Evolutionary conservation across 768 basidiomycete genomes (phyloP).

Genomic region (Hygrocybe coccinea): DNA sequence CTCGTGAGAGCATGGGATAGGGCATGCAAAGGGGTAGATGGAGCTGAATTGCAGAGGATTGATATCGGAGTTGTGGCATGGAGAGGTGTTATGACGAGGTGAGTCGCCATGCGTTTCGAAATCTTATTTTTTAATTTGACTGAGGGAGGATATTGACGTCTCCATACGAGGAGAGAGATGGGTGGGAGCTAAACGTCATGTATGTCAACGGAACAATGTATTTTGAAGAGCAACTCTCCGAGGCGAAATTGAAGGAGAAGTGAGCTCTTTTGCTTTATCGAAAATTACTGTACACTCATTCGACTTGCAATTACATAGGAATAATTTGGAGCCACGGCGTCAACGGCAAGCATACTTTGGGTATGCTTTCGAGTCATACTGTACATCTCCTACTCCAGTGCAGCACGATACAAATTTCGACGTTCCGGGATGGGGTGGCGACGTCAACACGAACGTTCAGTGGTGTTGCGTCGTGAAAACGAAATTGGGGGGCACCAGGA

Average conservation of each 20-base stretch:
- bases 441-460: constrained; percentile 83
- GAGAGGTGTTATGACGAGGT: constrained; percentile 87
- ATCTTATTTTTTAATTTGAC: constrained; percentile 19
- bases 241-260: constrained; percentile 60
- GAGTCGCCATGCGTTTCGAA: constrained; percentile 17
- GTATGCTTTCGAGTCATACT: constrained; percentile 87
- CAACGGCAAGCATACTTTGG: constrained; percentile 72
- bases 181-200: constrained; percentile 85
- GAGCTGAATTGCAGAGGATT: not conserved
- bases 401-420: constrained; percentile 24
- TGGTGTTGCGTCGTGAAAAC: constrained; percentile 91
- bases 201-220: constrained; percentile 61
- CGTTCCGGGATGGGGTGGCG: constrained; percentile 62
- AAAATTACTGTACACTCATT: not conserved
- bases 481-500: constrained; percentile 63
- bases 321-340: constrained; percentile 60
- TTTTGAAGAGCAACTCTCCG: constrained; percentile 65
- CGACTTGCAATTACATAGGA: constrained; percentile 40
- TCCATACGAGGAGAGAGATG: constrained; percentile 76
- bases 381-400: constrained; percentile 50
- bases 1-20: constrained; percentile 56
- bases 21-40: constrained; percentile 28
- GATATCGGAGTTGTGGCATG: constrained; percentile 62
- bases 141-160: constrained; percentile 70
- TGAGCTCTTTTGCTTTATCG: constrained; percentile 31